Percentiles rank a stretch among this genome's conserved stretches.
These are phyloP conservation scores for Fulvia fulva DNA, from an alignment of 2,329 filamentous ascomycete species.

Conservation along the genomic window DNA sequence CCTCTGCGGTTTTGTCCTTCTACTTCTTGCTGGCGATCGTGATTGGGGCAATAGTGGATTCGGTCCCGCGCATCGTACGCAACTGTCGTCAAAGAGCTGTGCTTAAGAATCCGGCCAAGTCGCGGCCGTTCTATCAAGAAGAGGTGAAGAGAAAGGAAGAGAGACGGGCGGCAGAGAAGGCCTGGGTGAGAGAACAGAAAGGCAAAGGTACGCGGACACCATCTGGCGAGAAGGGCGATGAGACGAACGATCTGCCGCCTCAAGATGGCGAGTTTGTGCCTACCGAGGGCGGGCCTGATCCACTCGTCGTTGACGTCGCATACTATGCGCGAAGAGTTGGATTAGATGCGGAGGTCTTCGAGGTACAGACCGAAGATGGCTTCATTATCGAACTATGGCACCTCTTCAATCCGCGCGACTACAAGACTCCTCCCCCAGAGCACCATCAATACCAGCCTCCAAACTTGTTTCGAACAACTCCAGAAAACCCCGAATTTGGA, in stretches of 20 bases:
- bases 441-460: constrained; percentile 56
- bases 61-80: constrained; percentile 52
- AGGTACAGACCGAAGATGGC: constrained; percentile 89
- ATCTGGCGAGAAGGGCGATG: constrained; percentile 41
- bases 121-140: constrained; percentile 68
- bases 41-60: constrained; percentile 66
- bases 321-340: constrained; percentile 89
- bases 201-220: constrained; percentile 42
- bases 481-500: constrained; percentile 22
- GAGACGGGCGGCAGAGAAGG: constrained; percentile 55
- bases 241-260: constrained; percentile 16
- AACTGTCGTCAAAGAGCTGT: constrained; percentile 53
- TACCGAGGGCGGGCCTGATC: constrained; percentile 76
- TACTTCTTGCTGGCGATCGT: constrained; percentile 74
- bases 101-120: constrained; percentile 56
- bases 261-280: constrained; percentile 60
- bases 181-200: constrained; percentile 54
- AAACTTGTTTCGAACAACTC: constrained; percentile 51
- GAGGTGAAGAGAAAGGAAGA: constrained; percentile 58
- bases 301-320: constrained; percentile 69
- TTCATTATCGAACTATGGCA: constrained; percentile 90
- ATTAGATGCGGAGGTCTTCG: constrained; percentile 75
- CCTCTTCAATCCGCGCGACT: constrained; percentile 76
- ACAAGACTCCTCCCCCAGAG: constrained; percentile 47
- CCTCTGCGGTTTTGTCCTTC: constrained; percentile 73